phyloP scores from a whole-genome alignment of 495 filamentous ascomycete genomes.

The Penicillium paxilli region DNA sequence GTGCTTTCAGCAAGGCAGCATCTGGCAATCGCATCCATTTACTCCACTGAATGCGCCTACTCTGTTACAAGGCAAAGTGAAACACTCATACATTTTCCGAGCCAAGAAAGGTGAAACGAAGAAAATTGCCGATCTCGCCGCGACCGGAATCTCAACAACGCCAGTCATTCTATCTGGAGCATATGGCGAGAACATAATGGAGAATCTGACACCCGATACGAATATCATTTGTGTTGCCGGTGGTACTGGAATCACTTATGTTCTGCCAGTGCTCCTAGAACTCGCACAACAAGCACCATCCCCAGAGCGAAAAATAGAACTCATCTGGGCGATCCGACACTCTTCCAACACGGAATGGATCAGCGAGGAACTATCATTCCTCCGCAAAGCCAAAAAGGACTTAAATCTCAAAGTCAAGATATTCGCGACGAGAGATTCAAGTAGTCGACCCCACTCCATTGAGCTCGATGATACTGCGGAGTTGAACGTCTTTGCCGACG shows the following conservation, averaged over 20 bases:
- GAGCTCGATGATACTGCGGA: neutral
- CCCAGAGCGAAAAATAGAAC: conserved; percentile 44
- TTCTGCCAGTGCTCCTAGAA: conserved; percentile 54
- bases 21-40: conserved; percentile 71
- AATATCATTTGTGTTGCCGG: conserved; percentile 65
- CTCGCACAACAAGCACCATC: conserved; percentile 32
- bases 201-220: conserved; percentile 34
- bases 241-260: conserved; percentile 64
- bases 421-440: conserved; percentile 52
- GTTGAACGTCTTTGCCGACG: neutral
- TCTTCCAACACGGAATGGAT: conserved; percentile 58
- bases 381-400: conserved; percentile 35
- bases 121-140: conserved; percentile 46
- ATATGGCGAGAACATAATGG: conserved; percentile 55
- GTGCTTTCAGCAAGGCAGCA: conserved; percentile 56
- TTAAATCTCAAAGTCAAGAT: conserved; percentile 50
- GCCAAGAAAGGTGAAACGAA: conserved; percentile 61
- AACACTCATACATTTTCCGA: conserved; percentile 63
- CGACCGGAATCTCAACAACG: conserved; percentile 30
- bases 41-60: conserved; percentile 56
- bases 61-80: conserved; percentile 24
- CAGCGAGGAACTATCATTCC: conserved; percentile 48
- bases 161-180: conserved; percentile 57
- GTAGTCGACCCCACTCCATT: conserved; percentile 1
- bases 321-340: conserved; percentile 62